Percentiles rank a stretch among this genome's conserved stretches.
phyloP scores from a whole-genome alignment of 352 stramenopile species.

The Phytopythium delawarense region DNA sequence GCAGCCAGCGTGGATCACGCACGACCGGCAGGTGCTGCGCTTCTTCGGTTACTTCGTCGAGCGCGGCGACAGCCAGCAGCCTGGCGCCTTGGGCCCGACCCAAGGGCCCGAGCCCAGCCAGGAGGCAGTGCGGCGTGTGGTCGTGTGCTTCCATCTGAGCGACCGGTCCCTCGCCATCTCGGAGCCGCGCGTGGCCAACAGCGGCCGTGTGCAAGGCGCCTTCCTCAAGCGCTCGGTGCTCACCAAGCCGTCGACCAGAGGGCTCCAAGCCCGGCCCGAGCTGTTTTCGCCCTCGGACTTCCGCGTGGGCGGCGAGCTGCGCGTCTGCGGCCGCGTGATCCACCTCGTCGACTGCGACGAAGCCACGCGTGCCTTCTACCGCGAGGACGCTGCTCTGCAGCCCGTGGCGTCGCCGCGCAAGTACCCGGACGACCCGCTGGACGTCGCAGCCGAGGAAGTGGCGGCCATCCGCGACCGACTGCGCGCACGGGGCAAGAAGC shows the following conservation, averaged over 20 bases:
- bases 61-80: constrained; percentile 13
- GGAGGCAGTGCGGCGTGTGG: constrained; percentile 45
- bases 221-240: constrained; percentile 79
- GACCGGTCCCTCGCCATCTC: constrained; percentile 85
- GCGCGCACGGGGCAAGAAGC: constrained; percentile 29
- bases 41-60: constrained; percentile 89
- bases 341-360: constrained; percentile 88
- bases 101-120: not conserved
- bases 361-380: constrained; percentile 81
- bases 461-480: not conserved
- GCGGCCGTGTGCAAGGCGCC: constrained; percentile 82
- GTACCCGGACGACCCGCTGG: constrained; percentile 77
- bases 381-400: constrained; percentile 30
- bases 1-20: constrained; percentile 62
- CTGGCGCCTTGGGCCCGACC: not conserved
- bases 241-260: constrained; percentile 21
- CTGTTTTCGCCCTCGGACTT: constrained; percentile 75
- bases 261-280: constrained; percentile 4
- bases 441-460: constrained; percentile 39
- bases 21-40: constrained; percentile 81
- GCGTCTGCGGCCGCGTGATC: constrained; percentile 78
- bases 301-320: constrained; percentile 61
- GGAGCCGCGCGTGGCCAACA: constrained; percentile 85
- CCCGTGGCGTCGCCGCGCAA: constrained; percentile 32
- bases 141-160: constrained; percentile 81